Base-by-base conservation (phyloP, 2,329 filamentous ascomycete genomes). In the Fusarium incarnatum region DNA sequence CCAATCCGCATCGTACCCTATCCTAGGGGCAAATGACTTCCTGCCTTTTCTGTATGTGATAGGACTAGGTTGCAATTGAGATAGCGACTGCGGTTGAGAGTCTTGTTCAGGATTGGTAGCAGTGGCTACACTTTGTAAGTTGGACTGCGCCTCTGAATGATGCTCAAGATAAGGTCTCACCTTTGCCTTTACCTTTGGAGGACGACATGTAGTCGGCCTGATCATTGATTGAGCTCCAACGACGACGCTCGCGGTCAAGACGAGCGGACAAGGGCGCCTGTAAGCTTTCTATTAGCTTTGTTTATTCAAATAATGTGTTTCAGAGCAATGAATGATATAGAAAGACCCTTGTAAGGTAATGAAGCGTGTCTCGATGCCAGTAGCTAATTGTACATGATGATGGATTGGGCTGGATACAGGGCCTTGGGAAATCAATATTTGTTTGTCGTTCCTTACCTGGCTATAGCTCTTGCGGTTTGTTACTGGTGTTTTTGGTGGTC, bases 101-200 rank as follows among this genome's bases (percentile, higher is more conserved):
- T 41, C 23, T 18, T 40, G 49, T 49, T 62, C 71, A 48, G 60
- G 34, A 40, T 13, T 52, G 15, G 63, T 64, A 15, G 70, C 55
- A n/a, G 55, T 64, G 11, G 61, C 73, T 76, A 46, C 42, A 34
- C 28, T 53, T 25, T 56, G 63, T 76, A 28, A 75, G 72, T 49
- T 53, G 44, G 28, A 37, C 18, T 47, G 25, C 42, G 46, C 32
- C n/a, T 27, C 23, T 13, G 27, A 56, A 23, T 25, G 32, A 25
- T 58, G 42, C 16, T 41, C 40, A 41, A 27, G 18, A 41, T 30
- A 32, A 15, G 23, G 15, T 49, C 68, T 56, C 59, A 75, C 73
- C 73, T 72, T 64, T 60, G 18, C 15, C 37, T 47, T 47, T 55
- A 13, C 41, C 44, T 49, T 50, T 49, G 22, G 58, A 28, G 23